Evolutionary conservation across 176 grass and related monocot species (phyloP), one percentile per base, ranked within the genome.

Genomic region (Oryza brachyantha): DNA sequence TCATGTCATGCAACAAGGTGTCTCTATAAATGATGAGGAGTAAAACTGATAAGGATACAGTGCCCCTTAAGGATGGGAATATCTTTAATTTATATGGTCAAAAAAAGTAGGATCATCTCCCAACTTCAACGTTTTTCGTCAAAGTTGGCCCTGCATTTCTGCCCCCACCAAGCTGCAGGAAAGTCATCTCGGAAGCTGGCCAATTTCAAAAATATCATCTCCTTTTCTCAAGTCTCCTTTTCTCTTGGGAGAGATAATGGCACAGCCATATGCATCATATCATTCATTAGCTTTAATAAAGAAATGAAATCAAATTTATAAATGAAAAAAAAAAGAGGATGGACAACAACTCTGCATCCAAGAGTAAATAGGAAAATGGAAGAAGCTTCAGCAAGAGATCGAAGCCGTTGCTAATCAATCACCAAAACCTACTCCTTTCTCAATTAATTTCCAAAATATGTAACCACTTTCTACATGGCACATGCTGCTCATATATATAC

Each of bases 21-120:
- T 37, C 25, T 71, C 16, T 45, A 70, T 38, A 71, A 11, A 25
- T 54, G 38, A 38, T 14, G 50, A 37, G 46, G 62, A 35, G 10
- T 24, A 26, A 12, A 66, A 50, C 52, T 66, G 29, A 22, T 67
- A 29, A 41, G 40, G 17, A 71, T 55, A 32, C 22, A 7, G 57
- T 50, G 42, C 17, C 52, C 19, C 9, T 19, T 48, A 73, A 38
- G 77, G n/a, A n/a, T 66, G 52, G 13, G 28, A 62, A 61, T 50
- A 13, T 25, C 64, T 57, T 78, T 59, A 70, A 45, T 72, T 29
- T 25, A 80, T 36, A 21, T 43, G 50, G 86, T 77, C 79, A 80
- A 76, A 73, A 73, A 13, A 13, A 36, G 54, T 62, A 31, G 38
- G 37, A 52, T 48, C 46, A 73, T 31, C 45, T 41, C 32, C 21